Base-by-base conservation (phyloP, 2,329 filamentous ascomycete species). In the Pleurostoma richardsiae region DNA sequence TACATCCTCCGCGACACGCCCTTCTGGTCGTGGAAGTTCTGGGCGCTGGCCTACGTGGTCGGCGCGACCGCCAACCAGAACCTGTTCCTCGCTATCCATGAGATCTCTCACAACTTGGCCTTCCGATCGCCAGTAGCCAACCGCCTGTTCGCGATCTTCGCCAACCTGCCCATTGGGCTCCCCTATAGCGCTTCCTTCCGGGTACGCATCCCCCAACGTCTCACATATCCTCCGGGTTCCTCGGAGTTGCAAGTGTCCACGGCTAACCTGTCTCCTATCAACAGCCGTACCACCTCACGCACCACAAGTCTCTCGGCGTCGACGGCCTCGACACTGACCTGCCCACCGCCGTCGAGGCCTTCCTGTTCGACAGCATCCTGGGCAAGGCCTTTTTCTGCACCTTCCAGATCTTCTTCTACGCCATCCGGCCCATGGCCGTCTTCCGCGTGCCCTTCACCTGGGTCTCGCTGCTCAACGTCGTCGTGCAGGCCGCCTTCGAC, bases 321-420 rank as follows among this genome's bases (percentile, higher is more conserved):
- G 89, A 96, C 59, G 94, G 94, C 47, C 82, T 99, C 40, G 94
- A 99, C 66, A 96, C 92, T 40, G 94, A 99, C 63, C 84, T 99
- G 29, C 94, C 94, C 28, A 97, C 94, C 19, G 83, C 88, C 42
- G 69, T 96, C 43, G 94, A 99, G 73, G 92, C 90, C 52, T 71
- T 95, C 63, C 86, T 99, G 65, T 85, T 99, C 59, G 88, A 99
- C 74, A 96, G 90, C 6, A 85, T 99, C 58, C 81, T 92, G 19
- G 94, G 94, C 66, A 99, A 99, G 72, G 86, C 94, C 55, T 99
- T 99, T 76, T 99, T 99, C 79, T 92, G 88, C 73, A 99, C 94
- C 56, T 99, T 96, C 73, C 94, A 99, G 71, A 96, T 99, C 67
- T 80, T 99, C 64, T 99, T 99, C 79, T 99, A 99, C 73, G 94